Conservation (phyloP, 108 stramenopile species). For the Schizochytrium sp. region DNA sequence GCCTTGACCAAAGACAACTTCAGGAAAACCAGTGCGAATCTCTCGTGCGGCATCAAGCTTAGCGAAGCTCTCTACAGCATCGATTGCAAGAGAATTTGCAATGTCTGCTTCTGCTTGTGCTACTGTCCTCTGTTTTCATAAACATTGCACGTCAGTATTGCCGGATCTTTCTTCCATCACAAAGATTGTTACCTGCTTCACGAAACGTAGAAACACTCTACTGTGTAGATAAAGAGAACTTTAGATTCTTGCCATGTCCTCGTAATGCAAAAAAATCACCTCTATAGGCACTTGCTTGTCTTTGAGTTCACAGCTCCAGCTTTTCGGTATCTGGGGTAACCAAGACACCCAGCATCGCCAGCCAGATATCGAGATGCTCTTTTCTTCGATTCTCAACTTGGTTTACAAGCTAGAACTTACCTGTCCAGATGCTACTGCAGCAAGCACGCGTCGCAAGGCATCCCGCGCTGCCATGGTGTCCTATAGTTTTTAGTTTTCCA, state of each 20-base stretch:
- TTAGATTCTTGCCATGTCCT: too few species aligned
- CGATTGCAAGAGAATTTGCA: not conserved
- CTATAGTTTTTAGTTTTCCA: not conserved
- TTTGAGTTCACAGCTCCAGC: too few species aligned
- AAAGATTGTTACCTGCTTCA: too few species aligned
- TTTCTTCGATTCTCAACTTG: not conserved
- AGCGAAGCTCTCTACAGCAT: constrained; percentile 28
- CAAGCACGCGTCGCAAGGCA: not conserved
- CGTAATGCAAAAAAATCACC: too few species aligned
- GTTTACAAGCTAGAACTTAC: not conserved
- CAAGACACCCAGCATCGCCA: too few species aligned
- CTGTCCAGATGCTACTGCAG: not conserved
- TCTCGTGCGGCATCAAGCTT: constrained; percentile 11
- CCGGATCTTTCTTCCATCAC: too few species aligned
- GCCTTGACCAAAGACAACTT: constrained; percentile 56
- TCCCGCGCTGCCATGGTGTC: not conserved
- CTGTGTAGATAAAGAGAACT: too few species aligned
- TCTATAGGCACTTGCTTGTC: too few species aligned
- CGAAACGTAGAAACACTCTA: too few species aligned
- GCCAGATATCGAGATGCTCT: too few species aligned
- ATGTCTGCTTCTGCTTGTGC: not conserved
- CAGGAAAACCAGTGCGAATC: constrained; percentile 43
- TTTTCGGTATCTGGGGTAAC: too few species aligned
- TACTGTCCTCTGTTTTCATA: not conserved
- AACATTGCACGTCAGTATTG: too few species aligned